phyloP scores from a whole-genome alignment of 75 land plant species.

The Cryptomeria japonica region DNA sequence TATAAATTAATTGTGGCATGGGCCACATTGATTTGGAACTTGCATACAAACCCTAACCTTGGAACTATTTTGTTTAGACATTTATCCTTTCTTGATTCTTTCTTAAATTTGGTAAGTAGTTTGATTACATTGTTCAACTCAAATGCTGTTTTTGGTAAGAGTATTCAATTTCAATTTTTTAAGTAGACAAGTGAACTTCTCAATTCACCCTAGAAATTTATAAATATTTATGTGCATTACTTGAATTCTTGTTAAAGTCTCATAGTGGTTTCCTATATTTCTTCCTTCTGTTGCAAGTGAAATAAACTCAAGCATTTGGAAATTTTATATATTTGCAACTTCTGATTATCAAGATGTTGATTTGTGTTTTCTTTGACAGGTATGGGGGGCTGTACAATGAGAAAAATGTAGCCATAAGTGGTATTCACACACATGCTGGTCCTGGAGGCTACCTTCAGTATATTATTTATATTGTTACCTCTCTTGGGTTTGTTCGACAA shows the following conservation, averaged over 20 bases:
- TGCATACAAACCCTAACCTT: not conserved
- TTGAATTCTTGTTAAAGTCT: not conserved
- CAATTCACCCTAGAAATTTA: not conserved
- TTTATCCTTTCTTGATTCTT: not conserved
- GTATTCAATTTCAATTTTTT: not conserved
- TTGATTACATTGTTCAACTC: not conserved
- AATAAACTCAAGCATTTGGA: not conserved
- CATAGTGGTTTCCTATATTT: not conserved
- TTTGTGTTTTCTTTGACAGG: constrained; percentile 22
- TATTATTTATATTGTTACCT: constrained; percentile 62
- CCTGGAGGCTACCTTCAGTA: constrained; percentile 91
- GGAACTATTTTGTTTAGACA: not conserved
- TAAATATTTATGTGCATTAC: not conserved
- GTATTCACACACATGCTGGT: constrained; percentile 84
- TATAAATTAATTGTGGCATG: not conserved
- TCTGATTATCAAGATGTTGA: not conserved
- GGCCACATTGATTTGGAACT: not conserved
- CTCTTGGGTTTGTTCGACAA: constrained; percentile 73
- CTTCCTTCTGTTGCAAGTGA: not conserved
- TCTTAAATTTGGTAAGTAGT: not conserved
- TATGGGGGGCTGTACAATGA: constrained; percentile 71
- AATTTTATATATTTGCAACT: not conserved
- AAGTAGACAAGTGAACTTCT: not conserved
- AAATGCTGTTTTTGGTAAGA: not conserved
- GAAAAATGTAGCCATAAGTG: constrained; percentile 78